phyloP scores from a whole-genome alignment of 2,329 filamentous ascomycete genomes.

The Colletotrichum sp. region DNA sequence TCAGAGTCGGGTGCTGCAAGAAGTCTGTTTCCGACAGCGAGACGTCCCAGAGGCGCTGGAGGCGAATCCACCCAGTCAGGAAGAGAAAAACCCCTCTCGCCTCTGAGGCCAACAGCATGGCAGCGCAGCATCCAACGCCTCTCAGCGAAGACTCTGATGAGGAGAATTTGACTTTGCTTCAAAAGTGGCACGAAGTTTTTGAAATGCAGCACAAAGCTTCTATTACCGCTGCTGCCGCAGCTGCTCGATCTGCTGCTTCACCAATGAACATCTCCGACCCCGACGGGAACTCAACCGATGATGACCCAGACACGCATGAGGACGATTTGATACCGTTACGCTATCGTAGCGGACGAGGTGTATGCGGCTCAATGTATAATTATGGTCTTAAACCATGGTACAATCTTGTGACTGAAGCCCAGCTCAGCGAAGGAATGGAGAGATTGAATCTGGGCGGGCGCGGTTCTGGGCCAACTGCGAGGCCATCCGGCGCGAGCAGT shows the following conservation, averaged over 20 bases:
- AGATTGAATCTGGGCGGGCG: neutral
- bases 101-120: neutral
- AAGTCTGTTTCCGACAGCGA: neutral
- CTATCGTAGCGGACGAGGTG: neutral
- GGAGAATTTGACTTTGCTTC: neutral
- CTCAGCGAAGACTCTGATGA: neutral
- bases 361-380: neutral
- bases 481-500: neutral
- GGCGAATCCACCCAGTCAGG: neutral
- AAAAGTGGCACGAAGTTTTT: neutral
- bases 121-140: neutral
- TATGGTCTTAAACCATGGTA: neutral
- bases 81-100: neutral
- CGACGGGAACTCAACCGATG: neutral
- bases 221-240: neutral
- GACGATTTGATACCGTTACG: neutral
- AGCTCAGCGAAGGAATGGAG: neutral
- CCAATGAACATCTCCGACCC: neutral
- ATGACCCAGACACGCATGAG: neutral
- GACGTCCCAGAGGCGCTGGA: neutral
- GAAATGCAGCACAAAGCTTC: neutral
- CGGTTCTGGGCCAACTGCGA: rapidly evolving
- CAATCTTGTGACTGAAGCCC: neutral
- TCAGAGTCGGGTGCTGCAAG: neutral
- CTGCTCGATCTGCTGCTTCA: neutral